Evolutionary conservation across 23 red algal genomes (phyloP).

Genomic region (Gracilariopsis chorda): DNA sequence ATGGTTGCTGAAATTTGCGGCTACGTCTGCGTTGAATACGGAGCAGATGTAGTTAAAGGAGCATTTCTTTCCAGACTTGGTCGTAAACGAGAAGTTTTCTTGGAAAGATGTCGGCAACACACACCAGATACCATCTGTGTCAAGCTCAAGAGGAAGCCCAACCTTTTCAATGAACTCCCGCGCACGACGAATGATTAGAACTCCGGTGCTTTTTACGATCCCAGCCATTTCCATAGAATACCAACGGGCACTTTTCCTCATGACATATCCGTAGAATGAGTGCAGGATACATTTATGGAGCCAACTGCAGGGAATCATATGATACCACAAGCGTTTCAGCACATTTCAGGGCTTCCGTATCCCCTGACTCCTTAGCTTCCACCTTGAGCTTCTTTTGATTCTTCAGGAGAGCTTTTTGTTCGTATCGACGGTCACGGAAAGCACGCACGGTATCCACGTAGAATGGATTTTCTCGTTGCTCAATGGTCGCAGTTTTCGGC

Average conservation of each 20-base stretch:
- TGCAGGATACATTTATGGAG: slow-evolving; percentile 99
- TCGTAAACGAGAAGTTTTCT: slow-evolving; percentile 71
- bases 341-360: slow-evolving; percentile 35
- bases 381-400: slow-evolving; percentile 54
- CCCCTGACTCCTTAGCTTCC: slow-evolving; percentile 50
- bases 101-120: slow-evolving; percentile 85
- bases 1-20: slow-evolving; percentile 88
- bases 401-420: slow-evolving; percentile 98
- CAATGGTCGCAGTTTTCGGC: slow-evolving; percentile 76
- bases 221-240: slow-evolving; percentile 99
- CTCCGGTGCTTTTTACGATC: slow-evolving; percentile 95
- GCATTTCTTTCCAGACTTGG: slow-evolving; percentile 43
- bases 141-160: slow-evolving; percentile 92
- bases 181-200: slow-evolving; percentile 86
- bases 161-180: slow-evolving; percentile 93
- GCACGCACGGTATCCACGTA: slow-evolving; percentile 99
- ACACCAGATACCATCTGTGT: slow-evolving; percentile 99
- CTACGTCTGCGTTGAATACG: slow-evolving; percentile 86
- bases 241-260: slow-evolving; percentile 92
- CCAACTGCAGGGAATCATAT: slow-evolving; percentile 96
- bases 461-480: slow-evolving; percentile 97
- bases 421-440: slow-evolving; percentile 95
- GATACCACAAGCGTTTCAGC: slow-evolving; percentile 76
- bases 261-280: slow-evolving; percentile 99
- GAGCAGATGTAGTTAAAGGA: slow-evolving; percentile 83